Conservation (phyloP, 805 yeast genomes). For the Wickerhamomyces bovis region DNA sequence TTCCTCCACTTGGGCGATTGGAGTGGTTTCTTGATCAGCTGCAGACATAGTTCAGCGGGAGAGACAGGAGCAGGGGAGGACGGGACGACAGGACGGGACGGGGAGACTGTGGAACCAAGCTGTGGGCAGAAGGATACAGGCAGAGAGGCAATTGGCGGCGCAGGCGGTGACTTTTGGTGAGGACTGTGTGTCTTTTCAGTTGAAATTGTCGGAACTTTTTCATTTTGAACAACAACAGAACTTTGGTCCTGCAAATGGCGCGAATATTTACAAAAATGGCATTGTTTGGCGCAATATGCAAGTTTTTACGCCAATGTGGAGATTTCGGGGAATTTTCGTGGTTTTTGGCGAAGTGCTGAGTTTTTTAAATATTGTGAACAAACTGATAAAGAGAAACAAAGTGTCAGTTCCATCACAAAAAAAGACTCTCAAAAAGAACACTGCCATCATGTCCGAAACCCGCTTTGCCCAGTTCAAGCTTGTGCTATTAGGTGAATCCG, state of each 20-base stretch:
- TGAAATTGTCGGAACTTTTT: neutral
- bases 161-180: neutral
- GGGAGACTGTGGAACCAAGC: neutral
- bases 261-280: neutral
- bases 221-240: neutral
- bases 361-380: neutral
- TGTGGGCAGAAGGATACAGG: neutral
- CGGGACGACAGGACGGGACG: neutral
- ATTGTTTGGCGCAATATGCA: neutral
- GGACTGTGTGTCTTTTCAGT: neutral
- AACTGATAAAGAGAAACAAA: neutral
- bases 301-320: neutral
- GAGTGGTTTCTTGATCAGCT: conserved; percentile 2
- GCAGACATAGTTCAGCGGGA: conserved; percentile 6
- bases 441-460: conserved; percentile 6
- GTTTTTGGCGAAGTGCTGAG: neutral
- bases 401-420: neutral
- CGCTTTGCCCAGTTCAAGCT: conserved; percentile 52
- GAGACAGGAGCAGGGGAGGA: neutral
- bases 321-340: neutral
- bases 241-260: neutral
- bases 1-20: neutral
- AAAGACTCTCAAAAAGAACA: neutral
- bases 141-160: neutral
- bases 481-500: conserved; percentile 58